Percentiles rank a stretch among this genome's conserved stretches.
Evolutionary conservation across 352 stramenopile species (phyloP).

Genomic region (Phytophthora macrochlamydospora): DNA sequence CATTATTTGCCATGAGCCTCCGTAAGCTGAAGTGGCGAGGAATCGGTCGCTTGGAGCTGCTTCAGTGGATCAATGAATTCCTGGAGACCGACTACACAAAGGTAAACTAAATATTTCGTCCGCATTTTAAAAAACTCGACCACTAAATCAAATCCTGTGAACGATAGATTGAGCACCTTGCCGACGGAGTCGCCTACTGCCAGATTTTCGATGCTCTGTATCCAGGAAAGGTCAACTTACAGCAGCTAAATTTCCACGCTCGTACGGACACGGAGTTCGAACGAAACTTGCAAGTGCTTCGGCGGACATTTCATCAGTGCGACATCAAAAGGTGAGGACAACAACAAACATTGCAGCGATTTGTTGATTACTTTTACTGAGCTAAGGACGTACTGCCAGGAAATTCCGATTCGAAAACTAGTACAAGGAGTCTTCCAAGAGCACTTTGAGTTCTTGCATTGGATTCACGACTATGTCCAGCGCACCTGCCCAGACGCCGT

Average conservation of each 20-base stretch:
- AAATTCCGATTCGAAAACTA: conserved; percentile 71
- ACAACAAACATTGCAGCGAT: no score
- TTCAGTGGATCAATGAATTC: conserved; percentile 82
- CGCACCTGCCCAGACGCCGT: conserved; percentile 67
- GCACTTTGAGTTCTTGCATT: conserved; percentile 86
- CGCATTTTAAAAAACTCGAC: not conserved
- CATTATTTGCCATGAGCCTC: conserved; percentile 57
- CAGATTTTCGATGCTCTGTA: conserved; percentile 77
- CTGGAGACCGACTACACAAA: conserved; percentile 86
- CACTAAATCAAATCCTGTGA: not conserved
- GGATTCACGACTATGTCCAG: conserved; percentile 83
- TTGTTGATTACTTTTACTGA: not conserved
- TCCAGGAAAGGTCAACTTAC: conserved; percentile 64
- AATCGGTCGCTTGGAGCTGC: conserved; percentile 78
- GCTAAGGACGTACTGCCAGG: conserved; percentile 28
- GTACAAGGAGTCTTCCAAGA: conserved; percentile 77
- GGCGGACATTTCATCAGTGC: conserved; percentile 58
- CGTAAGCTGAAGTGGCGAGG: conserved; percentile 75
- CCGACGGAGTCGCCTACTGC: conserved; percentile 82
- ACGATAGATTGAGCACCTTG: conserved; percentile 71
- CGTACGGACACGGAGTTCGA: conserved; percentile 58
- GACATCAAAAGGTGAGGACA: conserved; percentile 64
- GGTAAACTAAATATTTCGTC: conserved; percentile 16
- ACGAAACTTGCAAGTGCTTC: conserved; percentile 66
- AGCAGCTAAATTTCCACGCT: conserved; percentile 67